Evolutionary conservation across 495 filamentous ascomycete species (phyloP).

Genomic region (Neurospora pannonica): DNA sequence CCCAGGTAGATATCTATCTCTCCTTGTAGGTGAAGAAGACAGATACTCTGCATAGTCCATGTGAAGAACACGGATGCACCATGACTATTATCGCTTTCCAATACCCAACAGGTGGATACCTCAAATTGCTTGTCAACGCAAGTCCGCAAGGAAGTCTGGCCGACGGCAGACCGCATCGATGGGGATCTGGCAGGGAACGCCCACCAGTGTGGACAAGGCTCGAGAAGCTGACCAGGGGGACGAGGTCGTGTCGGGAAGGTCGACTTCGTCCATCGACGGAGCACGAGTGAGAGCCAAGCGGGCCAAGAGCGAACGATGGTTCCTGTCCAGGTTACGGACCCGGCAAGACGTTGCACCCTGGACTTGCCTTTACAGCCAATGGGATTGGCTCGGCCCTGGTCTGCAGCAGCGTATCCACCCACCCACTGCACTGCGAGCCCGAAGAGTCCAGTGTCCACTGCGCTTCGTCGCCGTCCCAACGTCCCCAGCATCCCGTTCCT

Average conservation of each 20-base stretch:
- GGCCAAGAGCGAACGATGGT: background rate
- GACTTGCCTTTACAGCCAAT: background rate
- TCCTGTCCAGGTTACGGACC: background rate
- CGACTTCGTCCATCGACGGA: background rate
- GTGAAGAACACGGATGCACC: background rate
- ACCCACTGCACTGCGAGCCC: background rate
- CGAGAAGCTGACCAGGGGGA: background rate
- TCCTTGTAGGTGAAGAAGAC: background rate
- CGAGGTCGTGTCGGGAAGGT: background rate
- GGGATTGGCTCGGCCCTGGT: background rate
- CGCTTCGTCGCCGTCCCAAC: background rate
- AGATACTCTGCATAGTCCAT: background rate
- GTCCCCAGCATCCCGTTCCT: background rate
- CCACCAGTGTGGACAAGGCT: background rate
- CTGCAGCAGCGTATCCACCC: background rate
- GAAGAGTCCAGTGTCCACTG: background rate
- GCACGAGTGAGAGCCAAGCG: background rate
- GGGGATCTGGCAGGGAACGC: background rate
- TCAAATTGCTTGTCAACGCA: background rate
- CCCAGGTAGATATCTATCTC: background rate
- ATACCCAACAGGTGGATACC: background rate
- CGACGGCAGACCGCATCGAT: background rate
- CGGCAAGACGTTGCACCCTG: background rate
- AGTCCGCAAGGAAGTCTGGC: background rate
- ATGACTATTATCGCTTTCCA: background rate